Conservation (phyloP, 768 basidiomycete species). For the Tubosaeta brunneosetosa region DNA sequence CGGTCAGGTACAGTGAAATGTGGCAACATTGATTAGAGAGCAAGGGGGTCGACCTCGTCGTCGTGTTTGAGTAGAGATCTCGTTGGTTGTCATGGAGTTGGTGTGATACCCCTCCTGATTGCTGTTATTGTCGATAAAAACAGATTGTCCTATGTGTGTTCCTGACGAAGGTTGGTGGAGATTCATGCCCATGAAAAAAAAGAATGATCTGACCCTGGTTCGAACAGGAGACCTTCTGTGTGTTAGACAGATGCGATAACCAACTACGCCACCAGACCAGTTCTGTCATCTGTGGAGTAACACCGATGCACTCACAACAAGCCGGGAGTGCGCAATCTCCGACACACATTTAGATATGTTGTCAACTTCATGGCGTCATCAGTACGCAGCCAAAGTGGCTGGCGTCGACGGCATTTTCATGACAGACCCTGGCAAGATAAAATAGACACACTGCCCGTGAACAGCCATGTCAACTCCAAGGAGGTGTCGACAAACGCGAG, state of each 20-base stretch:
- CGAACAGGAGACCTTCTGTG: conserved; percentile 37
- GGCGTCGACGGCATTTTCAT: no score
- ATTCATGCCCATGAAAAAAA: neutral
- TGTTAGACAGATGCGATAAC: conserved; percentile 84
- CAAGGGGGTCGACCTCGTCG: conserved; percentile 32
- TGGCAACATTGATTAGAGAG: conserved; percentile 38
- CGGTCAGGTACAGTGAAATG: conserved; percentile 31
- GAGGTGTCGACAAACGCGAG: no score
- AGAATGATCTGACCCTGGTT: conserved; percentile 17
- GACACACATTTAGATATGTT: no score
- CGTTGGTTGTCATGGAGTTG: neutral
- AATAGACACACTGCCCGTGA: no score
- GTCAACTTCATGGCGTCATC: no score
- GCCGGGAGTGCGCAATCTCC: no score
- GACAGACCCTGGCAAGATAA: no score
- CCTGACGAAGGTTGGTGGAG: neutral
- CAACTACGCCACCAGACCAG: conserved; percentile 65
- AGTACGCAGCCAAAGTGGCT: no score
- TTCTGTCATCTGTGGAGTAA: no score
- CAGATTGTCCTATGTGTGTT: no score
- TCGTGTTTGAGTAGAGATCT: conserved; percentile 30
- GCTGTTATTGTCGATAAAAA: neutral
- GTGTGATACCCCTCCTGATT: neutral
- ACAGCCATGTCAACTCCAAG: no score
- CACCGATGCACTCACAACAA: no score